A percentile compares a stretch with the other conserved stretches of the same genome.
phyloP scores from a whole-genome alignment of 176 grass and related monocot genomes.

The Hyparrhenia diplandra region DNA sequence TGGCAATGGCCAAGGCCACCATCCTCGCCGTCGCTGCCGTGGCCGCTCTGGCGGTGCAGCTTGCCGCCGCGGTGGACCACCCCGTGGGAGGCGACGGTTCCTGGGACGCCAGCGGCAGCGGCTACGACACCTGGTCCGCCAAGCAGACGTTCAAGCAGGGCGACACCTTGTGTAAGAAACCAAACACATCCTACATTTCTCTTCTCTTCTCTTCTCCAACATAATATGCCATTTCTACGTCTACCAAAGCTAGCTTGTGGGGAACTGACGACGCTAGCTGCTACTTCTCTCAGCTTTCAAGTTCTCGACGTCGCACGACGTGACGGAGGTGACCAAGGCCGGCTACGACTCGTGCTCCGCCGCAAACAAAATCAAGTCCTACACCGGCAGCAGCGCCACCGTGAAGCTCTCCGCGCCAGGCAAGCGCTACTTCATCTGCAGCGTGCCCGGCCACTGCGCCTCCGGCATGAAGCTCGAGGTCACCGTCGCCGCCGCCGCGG shows the following conservation, averaged over 20 bases:
- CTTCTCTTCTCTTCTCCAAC: too few relatives aligned
- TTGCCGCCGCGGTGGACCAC: conserved; percentile 21
- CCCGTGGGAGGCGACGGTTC: conserved; percentile 25
- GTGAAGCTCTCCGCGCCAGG: conserved; percentile 44
- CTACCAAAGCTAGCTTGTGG: too few relatives aligned
- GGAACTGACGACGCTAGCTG: too few relatives aligned
- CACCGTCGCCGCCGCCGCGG: conserved; percentile 16
- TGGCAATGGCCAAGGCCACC: neutral
- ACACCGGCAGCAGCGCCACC: conserved; percentile 27
- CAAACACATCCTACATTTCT: too few relatives aligned
- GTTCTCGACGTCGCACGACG: conserved; percentile 39
- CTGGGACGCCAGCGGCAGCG: conserved; percentile 29
- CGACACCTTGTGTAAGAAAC: conserved; percentile 33
- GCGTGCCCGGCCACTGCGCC: conserved; percentile 53
- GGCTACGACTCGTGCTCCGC: conserved; percentile 60
- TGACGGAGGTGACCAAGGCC: conserved; percentile 55
- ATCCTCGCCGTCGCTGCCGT: conserved; percentile 15
- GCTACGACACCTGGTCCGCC: conserved; percentile 27
- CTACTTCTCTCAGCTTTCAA: neutral
- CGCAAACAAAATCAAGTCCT: conserved; percentile 29
- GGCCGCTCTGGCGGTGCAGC: conserved; percentile 18
- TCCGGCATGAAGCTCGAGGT: conserved; percentile 77
- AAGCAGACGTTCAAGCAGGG: conserved; percentile 17
- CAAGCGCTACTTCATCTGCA: conserved; percentile 84
- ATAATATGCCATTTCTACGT: too few relatives aligned